Percentiles rank a stretch among this genome's conserved stretches.
These are phyloP conservation scores for Lichtheimia hyalospora DNA, from an alignment of 371 early-diverging fungal species.

Conservation along the genomic window DNA sequence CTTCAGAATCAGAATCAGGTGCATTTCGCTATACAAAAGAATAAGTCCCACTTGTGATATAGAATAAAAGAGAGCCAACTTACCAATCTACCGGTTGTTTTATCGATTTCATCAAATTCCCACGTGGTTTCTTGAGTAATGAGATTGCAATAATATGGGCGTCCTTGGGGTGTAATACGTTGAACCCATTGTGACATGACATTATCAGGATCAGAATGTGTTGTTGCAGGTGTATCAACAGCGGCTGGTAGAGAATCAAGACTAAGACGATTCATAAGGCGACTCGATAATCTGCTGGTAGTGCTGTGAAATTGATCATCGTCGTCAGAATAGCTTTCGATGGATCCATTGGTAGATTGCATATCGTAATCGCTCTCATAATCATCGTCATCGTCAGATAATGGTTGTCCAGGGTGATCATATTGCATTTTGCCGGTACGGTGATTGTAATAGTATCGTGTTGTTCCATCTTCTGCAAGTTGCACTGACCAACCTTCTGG, in stretches of 20 bases:
- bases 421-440: slow-evolving; percentile 29
- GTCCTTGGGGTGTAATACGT: slow-evolving; percentile 61
- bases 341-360: neutral
- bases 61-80: neutral
- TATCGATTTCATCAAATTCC: slow-evolving; percentile 48
- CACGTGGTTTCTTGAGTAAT: slow-evolving; percentile 82
- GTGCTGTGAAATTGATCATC: neutral
- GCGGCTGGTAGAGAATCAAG: slow-evolving; percentile 13
- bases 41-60: too few species aligned
- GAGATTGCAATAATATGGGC: slow-evolving; percentile 76
- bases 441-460: slow-evolving; percentile 38
- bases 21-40: neutral
- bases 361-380: slow-evolving; percentile 15
- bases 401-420: slow-evolving; percentile 24
- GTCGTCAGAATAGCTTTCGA: slow-evolving; percentile 11
- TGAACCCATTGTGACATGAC: slow-evolving; percentile 57
- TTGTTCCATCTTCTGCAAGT: slow-evolving; percentile 38
- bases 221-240: slow-evolving; percentile 11
- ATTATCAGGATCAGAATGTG: slow-evolving; percentile 13
- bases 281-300: neutral
- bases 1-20: neutral
- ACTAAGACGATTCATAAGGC: slow-evolving; percentile 6
- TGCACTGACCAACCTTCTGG: slow-evolving; percentile 46
- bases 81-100: slow-evolving; percentile 39
- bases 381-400: slow-evolving; percentile 12